Conservation (phyloP, 768 basidiomycete species). For the Hydnomerulius pinastri region DNA sequence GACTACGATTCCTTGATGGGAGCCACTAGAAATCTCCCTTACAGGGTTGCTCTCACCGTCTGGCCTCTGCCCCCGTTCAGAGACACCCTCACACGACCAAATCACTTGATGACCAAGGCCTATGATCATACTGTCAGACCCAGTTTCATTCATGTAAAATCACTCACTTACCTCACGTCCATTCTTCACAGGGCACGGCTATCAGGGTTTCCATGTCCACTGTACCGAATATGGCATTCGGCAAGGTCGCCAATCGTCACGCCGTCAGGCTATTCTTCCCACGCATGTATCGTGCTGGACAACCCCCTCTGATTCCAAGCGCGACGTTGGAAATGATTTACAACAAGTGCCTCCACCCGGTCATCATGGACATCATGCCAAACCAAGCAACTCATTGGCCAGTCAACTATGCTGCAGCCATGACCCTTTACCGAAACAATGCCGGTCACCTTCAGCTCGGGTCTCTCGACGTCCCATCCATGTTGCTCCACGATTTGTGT, state of each 20-base stretch:
- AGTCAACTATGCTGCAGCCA: not conserved
- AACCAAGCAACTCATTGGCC: constrained; percentile 8
- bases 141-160: too few species aligned
- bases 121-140: too few species aligned
- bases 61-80: constrained; percentile 3
- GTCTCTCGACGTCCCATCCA: not conserved
- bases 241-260: constrained; percentile 1
- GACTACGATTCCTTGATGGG: constrained; percentile 12
- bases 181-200: too few species aligned
- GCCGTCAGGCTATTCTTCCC: constrained; percentile 6
- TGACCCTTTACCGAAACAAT: not conserved
- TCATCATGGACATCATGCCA: constrained; percentile 1
- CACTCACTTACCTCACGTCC: too few species aligned
- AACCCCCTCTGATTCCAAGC: not conserved
- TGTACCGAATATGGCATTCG: constrained; percentile 7
- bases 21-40: not conserved
- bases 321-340: not conserved
- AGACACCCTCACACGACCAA: not conserved
- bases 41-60: not conserved
- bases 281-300: not conserved
- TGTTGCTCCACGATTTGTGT: not conserved
- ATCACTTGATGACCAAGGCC: too few species aligned
- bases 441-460: not conserved
- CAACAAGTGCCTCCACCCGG: not conserved
- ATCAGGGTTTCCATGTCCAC: not conserved